These are phyloP conservation scores for Pichia sp. DNA, from an alignment of 1,139 yeast species.

Conservation along the genomic window DNA sequence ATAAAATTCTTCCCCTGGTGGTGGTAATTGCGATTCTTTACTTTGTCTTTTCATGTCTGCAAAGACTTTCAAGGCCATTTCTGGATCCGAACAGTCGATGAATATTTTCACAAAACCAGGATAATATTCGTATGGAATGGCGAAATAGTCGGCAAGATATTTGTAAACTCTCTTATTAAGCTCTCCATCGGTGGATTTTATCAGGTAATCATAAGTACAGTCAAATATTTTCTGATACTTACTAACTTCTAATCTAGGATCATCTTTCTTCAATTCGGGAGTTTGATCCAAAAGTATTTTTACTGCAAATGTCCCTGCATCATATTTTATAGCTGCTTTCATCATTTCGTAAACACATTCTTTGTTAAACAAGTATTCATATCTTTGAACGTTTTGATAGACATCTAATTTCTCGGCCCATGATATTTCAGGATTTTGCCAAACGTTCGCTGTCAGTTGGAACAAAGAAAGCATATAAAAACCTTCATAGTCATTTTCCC, in stretches of 20 bases:
- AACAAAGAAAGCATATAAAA: slow-evolving; percentile 32
- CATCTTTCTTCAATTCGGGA: slow-evolving; percentile 38
- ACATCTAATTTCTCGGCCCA: slow-evolving; percentile 31
- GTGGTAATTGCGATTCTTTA: slow-evolving; percentile 51
- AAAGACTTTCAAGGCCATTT: slow-evolving; percentile 62
- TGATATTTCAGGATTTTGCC: slow-evolving; percentile 30
- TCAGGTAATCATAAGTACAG: slow-evolving; percentile 44
- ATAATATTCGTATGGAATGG: slow-evolving; percentile 57
- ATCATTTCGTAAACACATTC: slow-evolving; percentile 47
- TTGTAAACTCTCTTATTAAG: slow-evolving; percentile 47
- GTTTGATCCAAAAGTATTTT: slow-evolving; percentile 58
- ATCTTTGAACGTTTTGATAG: slow-evolving; percentile 36
- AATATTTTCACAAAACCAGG: slow-evolving; percentile 59
- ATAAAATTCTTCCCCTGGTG: slow-evolving; percentile 65
- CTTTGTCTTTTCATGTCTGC: slow-evolving; percentile 56
- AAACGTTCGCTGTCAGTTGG: slow-evolving; percentile 30
- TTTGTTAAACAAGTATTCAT: slow-evolving; percentile 37
- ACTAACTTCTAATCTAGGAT: slow-evolving; percentile 18
- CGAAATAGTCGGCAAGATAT: slow-evolving; percentile 53
- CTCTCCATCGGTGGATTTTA: slow-evolving; percentile 34
- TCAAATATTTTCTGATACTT: slow-evolving; percentile 39
- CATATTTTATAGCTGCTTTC: slow-evolving; percentile 15
- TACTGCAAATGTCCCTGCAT: slow-evolving; percentile 37
- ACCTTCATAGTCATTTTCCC: slow-evolving; percentile 37
- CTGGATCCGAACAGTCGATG: slow-evolving; percentile 53